A percentile compares a stretch with the other conserved stretches of the same genome.
These are phyloP conservation scores for Rhizoctonia solani DNA, from an alignment of 1,284 basidiomycete species.

Conservation along the genomic window DNA sequence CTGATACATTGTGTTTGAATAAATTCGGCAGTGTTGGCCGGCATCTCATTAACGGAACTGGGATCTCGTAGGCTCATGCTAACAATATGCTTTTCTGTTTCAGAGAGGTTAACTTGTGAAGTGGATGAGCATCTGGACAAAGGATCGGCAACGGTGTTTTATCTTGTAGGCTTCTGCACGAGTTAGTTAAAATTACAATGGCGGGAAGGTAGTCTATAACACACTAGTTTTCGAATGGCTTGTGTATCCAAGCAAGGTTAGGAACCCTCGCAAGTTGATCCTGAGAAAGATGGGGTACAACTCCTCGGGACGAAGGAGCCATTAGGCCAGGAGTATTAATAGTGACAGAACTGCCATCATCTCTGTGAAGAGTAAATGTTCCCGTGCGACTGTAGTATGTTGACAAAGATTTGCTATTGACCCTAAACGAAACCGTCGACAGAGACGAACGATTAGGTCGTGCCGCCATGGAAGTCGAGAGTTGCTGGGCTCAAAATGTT, in stretches of 20 bases:
- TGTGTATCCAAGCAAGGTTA: slow-evolving; percentile 63
- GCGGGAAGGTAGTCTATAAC: slow-evolving; percentile 44
- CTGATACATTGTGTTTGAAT: slow-evolving; percentile 62
- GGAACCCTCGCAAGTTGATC: slow-evolving; percentile 58
- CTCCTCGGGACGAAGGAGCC: slow-evolving; percentile 67
- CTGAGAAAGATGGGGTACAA: slow-evolving; percentile 71
- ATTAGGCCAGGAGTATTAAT: slow-evolving; percentile 63
- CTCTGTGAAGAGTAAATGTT: neutral
- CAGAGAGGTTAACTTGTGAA: slow-evolving; percentile 65
- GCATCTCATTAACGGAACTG: slow-evolving; percentile 63
- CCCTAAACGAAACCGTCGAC: neutral
- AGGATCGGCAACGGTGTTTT: slow-evolving; percentile 62
- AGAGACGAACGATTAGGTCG: neutral
- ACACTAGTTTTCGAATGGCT: slow-evolving; percentile 82
- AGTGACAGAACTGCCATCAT: neutral
- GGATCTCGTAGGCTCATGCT: slow-evolving; percentile 69
- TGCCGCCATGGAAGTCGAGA: neutral
- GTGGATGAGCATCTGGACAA: slow-evolving; percentile 54
- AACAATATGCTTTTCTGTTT: slow-evolving; percentile 55
- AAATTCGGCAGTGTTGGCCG: slow-evolving; percentile 63
- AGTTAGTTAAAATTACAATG: slow-evolving; percentile 6
- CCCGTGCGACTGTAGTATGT: neutral
- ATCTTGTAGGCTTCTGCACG: slow-evolving; percentile 58
- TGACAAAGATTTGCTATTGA: neutral
- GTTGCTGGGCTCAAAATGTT: too few species aligned